Percentiles rank a stretch among this genome's conserved stretches.
Conservation (phyloP, 352 stramenopile species). For the Phytophthora parvispora region DNA sequence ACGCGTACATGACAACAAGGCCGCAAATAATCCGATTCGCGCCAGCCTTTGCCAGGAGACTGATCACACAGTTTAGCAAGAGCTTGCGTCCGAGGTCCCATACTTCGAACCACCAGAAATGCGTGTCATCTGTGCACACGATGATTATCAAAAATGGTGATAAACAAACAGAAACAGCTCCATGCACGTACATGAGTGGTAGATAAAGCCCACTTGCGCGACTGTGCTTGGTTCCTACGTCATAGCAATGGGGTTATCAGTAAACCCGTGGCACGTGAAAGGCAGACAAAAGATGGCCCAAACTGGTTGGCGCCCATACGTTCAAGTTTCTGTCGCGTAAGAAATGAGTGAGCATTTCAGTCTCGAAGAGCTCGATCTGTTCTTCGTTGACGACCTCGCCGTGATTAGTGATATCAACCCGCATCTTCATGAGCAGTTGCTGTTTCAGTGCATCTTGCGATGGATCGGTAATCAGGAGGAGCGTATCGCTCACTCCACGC, state of each 20-base stretch:
- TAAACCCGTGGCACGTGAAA: neutral
- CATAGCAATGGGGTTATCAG: too few relatives aligned
- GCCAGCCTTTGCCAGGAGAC: constrained; percentile 65
- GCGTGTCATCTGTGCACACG: constrained; percentile 45
- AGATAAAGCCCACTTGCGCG: constrained; percentile 86
- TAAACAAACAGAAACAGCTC: neutral
- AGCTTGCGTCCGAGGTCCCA: constrained; percentile 82
- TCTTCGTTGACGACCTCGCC: constrained; percentile 61
- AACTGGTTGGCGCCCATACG: constrained; percentile 26
- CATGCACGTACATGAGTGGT: constrained; percentile 69
- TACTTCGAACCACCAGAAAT: constrained; percentile 87
- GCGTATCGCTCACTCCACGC: constrained; percentile 54
- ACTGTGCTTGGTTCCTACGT: constrained; percentile 81
- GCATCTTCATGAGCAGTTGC: constrained; percentile 58
- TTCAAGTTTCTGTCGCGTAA: constrained; percentile 65
- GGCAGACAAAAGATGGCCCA: neutral
- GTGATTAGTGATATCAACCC: constrained; percentile 46
- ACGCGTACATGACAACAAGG: constrained; percentile 73
- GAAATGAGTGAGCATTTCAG: constrained; percentile 63
- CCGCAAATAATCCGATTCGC: constrained; percentile 78
- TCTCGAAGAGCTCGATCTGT: constrained; percentile 55
- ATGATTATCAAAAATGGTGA: neutral
- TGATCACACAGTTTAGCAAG: constrained; percentile 76
- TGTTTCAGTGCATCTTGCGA: constrained; percentile 52
- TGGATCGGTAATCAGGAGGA: constrained; percentile 57